Evolutionary conservation across 306 rosid species (phyloP).

Genomic region (Begonia peltatifolia): DNA sequence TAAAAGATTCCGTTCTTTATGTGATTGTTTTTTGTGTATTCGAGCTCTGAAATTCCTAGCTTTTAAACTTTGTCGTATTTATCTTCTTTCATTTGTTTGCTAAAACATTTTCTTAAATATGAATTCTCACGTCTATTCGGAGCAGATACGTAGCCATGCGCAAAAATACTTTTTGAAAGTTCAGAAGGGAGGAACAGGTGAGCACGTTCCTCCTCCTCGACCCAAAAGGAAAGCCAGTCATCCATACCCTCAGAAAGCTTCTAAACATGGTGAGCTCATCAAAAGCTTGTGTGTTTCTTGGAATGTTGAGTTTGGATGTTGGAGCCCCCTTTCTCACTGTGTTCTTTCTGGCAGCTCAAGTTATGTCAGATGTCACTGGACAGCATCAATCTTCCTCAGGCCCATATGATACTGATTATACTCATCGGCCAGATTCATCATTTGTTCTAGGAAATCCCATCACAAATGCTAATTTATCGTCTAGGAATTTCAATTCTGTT

Average conservation of each 20-base stretch:
- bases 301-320: not conserved
- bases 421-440: constrained; percentile 48
- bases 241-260: constrained; percentile 84
- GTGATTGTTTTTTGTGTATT: too few relatives aligned
- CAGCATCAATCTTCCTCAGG: constrained; percentile 25
- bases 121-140: too few relatives aligned
- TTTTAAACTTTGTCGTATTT: too few relatives aligned
- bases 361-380: constrained; percentile 24
- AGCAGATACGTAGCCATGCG: constrained; percentile 92
- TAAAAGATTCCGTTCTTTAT: too few relatives aligned
- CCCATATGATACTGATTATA: constrained; percentile 28
- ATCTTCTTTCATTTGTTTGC: too few relatives aligned
- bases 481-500: constrained; percentile 46
- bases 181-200: constrained; percentile 82
- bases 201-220: constrained; percentile 95
- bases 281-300: constrained; percentile 2
- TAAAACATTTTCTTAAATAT: too few relatives aligned
- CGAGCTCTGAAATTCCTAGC: too few relatives aligned
- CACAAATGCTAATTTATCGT: constrained; percentile 30
- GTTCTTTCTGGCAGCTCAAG: constrained; percentile 30
- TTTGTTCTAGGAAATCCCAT: constrained; percentile 47
- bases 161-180: constrained; percentile 92
- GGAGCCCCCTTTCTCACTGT: constrained; percentile 1
- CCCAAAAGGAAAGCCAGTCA: constrained; percentile 94
- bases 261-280: constrained; percentile 38